Evolutionary conservation across 2,329 filamentous ascomycete species (phyloP).

Genomic region (Penicillium griseofulvum): DNA sequence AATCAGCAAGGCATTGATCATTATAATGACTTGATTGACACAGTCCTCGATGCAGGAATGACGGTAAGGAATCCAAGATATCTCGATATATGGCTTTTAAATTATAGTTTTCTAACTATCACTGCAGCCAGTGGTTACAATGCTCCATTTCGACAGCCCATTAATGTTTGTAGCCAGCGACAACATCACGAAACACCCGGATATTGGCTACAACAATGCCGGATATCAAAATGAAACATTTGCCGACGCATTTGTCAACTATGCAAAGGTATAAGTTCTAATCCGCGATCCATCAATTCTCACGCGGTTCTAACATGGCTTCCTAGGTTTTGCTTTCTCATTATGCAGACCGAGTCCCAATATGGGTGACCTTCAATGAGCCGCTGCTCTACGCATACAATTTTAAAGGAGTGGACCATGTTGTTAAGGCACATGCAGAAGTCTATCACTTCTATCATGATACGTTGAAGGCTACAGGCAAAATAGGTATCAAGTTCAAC

Average conservation of each 20-base stretch:
- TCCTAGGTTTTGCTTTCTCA: constrained; percentile 34
- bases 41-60: constrained; percentile 44
- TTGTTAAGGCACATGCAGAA: constrained; percentile 44
- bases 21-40: constrained; percentile 50
- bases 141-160: constrained; percentile 36
- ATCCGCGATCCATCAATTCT: not conserved
- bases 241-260: constrained; percentile 40
- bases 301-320: not conserved
- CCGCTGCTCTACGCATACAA: constrained; percentile 38
- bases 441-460: constrained; percentile 44
- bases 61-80: not conserved
- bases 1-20: constrained; percentile 49
- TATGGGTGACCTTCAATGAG: constrained; percentile 46
- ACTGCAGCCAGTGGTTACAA: constrained; percentile 42
- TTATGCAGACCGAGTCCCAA: constrained; percentile 40
- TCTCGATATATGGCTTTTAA: not conserved
- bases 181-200: constrained; percentile 17
- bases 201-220: constrained; percentile 29
- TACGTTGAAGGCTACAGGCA: constrained; percentile 44
- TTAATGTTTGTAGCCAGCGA: constrained; percentile 23
- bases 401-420: constrained; percentile 52
- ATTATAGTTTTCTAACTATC: not conserved
- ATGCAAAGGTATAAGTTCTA: constrained; percentile 29
- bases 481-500: constrained; percentile 45
- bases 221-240: constrained; percentile 42